Percentiles rank a stretch among this genome's conserved stretches.
Evolutionary conservation across 768 basidiomycete genomes (phyloP).

Genomic region (Psilocybe sp.): DNA sequence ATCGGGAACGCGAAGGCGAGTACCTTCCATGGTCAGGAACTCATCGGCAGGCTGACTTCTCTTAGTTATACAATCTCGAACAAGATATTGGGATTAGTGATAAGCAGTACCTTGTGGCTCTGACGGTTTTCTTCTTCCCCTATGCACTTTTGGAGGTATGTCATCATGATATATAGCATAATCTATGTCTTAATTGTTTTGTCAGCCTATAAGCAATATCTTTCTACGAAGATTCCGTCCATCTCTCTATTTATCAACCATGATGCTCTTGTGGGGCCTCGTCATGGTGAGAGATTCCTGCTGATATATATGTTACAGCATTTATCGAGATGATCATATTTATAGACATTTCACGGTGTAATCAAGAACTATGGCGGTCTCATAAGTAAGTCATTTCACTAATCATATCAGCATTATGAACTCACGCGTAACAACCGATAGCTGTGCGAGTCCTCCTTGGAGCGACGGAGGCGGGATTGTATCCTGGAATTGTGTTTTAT

Average conservation of each 20-base stretch:
- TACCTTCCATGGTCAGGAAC: conserved; percentile 1
- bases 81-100: conserved; percentile 56
- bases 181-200: not conserved
- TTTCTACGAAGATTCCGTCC: conserved; percentile 58
- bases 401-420: not conserved
- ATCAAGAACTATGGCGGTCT: conserved; percentile 60
- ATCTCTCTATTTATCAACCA: conserved; percentile 59
- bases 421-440: conserved; percentile 16
- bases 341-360: conserved; percentile 62
- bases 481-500: conserved; percentile 59
- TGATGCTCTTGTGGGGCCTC: conserved; percentile 48
- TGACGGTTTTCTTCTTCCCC: conserved; percentile 77
- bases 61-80: conserved; percentile 58
- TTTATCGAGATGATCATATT: conserved; percentile 1
- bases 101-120: conserved; percentile 62
- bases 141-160: conserved; percentile 69
- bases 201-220: conserved; percentile 62
- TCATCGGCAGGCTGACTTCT: not conserved
- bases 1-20: conserved; percentile 70
- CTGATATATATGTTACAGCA: not conserved
- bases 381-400: conserved; percentile 40
- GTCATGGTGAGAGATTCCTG: conserved; percentile 35
- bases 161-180: not conserved
- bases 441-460: conserved; percentile 66
- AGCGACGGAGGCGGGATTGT: conserved; percentile 56